A percentile compares a stretch with the other conserved stretches of the same genome.
phyloP scores from a whole-genome alignment of 2,329 filamentous ascomycete genomes.

The Calycina herbarum region DNA sequence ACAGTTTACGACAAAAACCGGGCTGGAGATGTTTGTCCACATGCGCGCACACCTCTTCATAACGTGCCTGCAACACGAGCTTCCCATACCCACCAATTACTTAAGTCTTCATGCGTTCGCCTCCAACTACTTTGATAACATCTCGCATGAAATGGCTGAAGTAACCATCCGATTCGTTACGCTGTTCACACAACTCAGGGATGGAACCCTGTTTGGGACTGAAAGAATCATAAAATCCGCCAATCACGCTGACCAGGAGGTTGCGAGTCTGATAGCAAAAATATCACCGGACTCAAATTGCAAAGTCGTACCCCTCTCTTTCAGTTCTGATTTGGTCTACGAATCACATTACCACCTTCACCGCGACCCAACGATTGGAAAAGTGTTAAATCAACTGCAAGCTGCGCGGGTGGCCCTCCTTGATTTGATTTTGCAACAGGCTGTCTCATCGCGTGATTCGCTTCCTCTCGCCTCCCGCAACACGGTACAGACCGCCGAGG shows the following conservation, averaged over 20 bases:
- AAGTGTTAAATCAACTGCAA: slow-evolving; percentile 19
- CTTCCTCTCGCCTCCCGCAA: not conserved
- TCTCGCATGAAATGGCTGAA: slow-evolving; percentile 10
- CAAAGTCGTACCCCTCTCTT: not conserved
- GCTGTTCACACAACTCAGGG: not conserved
- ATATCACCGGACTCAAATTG: not conserved
- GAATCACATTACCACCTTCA: slow-evolving; percentile 20
- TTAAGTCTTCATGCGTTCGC: slow-evolving; percentile 45
- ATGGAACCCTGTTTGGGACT: not conserved
- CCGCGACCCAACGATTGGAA: slow-evolving; percentile 14
- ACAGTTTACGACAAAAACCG: slow-evolving; percentile 49
- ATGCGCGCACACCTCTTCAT: slow-evolving; percentile 51
- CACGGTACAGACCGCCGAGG: not conserved
- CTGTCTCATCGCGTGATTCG: not conserved
- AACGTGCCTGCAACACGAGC: slow-evolving; percentile 50
- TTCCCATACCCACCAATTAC: slow-evolving; percentile 49
- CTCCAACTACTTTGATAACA: slow-evolving; percentile 35
- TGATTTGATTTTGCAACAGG: slow-evolving; percentile 9
- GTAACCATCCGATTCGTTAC: slow-evolving; percentile 8
- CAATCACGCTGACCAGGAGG: not conserved
- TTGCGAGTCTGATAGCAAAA: slow-evolving; percentile 2
- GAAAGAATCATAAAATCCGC: not conserved
- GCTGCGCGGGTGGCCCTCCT: slow-evolving; percentile 18
- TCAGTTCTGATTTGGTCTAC: slow-evolving; percentile 15
- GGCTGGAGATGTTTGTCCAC: slow-evolving; percentile 54